Evolutionary conservation across 2,329 filamentous ascomycete genomes (phyloP).

Genomic region (Penicillium sclerotiorum): DNA sequence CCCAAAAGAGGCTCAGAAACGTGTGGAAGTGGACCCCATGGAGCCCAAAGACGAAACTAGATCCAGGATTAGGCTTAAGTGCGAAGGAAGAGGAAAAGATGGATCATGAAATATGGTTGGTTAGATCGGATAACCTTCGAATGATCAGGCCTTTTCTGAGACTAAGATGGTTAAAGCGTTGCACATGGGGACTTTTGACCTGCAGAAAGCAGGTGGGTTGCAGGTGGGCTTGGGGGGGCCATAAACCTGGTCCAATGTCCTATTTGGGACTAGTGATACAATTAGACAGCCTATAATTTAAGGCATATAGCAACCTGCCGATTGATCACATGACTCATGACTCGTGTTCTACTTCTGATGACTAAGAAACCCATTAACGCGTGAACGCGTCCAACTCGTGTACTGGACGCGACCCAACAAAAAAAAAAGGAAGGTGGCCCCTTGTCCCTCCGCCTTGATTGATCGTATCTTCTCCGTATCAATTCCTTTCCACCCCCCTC

Average conservation of each 20-base stretch:
- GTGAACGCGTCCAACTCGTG: background rate
- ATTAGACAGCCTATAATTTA: background rate
- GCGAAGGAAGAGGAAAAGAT: background rate
- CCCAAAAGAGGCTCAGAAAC: constrained; percentile 5
- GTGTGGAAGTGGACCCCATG: constrained; percentile 3
- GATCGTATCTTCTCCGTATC: background rate
- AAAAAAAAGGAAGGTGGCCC: constrained; percentile 3
- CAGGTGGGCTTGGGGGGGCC: too few species aligned
- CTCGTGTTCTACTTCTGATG: background rate
- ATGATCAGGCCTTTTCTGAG: background rate
- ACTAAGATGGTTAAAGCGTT: background rate
- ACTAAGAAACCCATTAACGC: constrained; percentile 8
- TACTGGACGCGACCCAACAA: background rate
- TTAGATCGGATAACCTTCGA: background rate
- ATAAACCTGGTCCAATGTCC: background rate
- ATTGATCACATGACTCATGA: background rate
- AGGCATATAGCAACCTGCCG: background rate
- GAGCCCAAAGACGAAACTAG: constrained; percentile 1
- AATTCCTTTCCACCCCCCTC: background rate
- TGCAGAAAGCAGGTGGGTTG: too few species aligned
- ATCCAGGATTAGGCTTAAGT: background rate
- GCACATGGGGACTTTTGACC: too few species aligned
- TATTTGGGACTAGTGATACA: background rate
- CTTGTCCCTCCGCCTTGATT: background rate
- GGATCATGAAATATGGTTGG: background rate